Evolutionary conservation across 1,284 basidiomycete genomes (phyloP), one percentile per base, ranked within the genome.

Genomic region (Abortiporus biennis): DNA sequence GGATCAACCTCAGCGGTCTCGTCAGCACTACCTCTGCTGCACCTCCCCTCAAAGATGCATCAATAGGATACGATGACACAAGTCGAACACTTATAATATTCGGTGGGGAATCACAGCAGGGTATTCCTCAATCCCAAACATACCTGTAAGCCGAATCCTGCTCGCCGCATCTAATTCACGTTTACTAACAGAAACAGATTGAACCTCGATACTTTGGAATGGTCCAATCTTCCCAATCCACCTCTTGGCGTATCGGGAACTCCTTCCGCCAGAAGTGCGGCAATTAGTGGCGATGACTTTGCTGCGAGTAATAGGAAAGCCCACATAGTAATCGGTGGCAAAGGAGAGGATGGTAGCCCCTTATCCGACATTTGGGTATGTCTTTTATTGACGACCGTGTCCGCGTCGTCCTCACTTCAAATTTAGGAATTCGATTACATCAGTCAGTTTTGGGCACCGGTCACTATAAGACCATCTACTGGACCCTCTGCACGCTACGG

Each of bases 241-340:
- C 74, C 79, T 12, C 15, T 58, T 15, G 67, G 63, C 56, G 68
- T 80, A 5, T 49, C 57, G 20, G 53, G 54, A 1, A 56, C 61
- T 6, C 85, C 86, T 12, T 65, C 80, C 13, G 68, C 81, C n/a
- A 68, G 86, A 53, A 78, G 74, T 59, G 71, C 72, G 25, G 75
- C 79, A 24, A 56, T 85, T 25, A 65, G 71, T 37, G 86, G 81
- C 6, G 62, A 67, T 35, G 85, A 89, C 63, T 74, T 74, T 50
- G 85, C 83, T 40, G 81, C 83, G 12, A 88, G 79, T 80, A 83
- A 86, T 57, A 85, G 85, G 29, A 71, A 72, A 46, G 81, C 76
- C 36, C 80, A 84, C 56, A 59, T 85, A 36, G 65, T 89, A n/a
- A 71, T 83, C 39, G 85, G 85, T 24, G 85, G 85, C 19, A 74